Evolutionary conservation across 192 early-diverging fungal genomes (phyloP), one percentile per base, ranked within the genome.

Genomic region (Rhizophagus sp.): DNA sequence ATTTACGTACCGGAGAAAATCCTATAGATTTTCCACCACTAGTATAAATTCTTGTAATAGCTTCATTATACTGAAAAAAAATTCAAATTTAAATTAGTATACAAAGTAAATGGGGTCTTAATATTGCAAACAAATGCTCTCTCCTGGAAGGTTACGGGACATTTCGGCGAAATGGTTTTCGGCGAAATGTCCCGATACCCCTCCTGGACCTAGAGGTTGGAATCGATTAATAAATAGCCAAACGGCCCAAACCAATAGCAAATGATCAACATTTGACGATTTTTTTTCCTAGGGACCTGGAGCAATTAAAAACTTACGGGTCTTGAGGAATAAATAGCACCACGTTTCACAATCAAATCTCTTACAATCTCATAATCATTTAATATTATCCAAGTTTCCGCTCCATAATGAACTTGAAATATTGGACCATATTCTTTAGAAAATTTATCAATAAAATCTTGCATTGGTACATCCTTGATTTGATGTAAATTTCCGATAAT

Each of bases 241-340:
- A n/a, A n/a, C n/a, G n/a, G n/a, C n/a, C n/a, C n/a, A n/a, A n/a
- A n/a, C n/a, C n/a, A n/a, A n/a, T n/a, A n/a, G n/a, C n/a, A 30
- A 30, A 30, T 30, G 27, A 30, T 30, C 30, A 30, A 30, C 30
- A 30, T 30, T 30, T 30, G 30, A 30, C 30, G 30, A 30, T 30
- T 30, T 30, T 30, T 30, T 30, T 30, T 1, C 30, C 30, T 1
- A n/a, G n/a, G n/a, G n/a, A n/a, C n/a, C n/a, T n/a, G n/a, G n/a
- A n/a, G n/a, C n/a, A 30, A 30, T 30, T 30, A 36, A 66, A 15
- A 17, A 66, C 64, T 66, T 66, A 66, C 64, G 8, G 64, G 64
- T 68, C 85, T 77, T 2, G 83, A 84, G 61, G 85, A 86, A 73
- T 84, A 86, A 15, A 82, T 79, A 3, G 62, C 66, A 10, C 85